phyloP scores from a whole-genome alignment of 192 early-diverging fungal species.

The Thoreauomyces humboldtii region DNA sequence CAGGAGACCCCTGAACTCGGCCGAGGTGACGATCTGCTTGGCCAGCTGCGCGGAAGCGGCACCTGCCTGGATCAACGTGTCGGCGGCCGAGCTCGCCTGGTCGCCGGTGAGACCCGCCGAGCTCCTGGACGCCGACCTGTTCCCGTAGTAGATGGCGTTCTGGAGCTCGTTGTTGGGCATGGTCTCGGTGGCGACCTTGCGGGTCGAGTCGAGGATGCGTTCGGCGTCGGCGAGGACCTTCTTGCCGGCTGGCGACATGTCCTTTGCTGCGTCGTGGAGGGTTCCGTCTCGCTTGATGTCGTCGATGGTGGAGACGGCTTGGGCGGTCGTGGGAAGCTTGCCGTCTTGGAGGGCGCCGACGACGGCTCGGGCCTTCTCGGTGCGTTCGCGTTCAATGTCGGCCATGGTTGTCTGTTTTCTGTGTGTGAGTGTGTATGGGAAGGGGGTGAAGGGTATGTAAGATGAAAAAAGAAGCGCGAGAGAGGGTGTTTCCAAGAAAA shows the following conservation, averaged over 20 bases:
- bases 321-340: slow-evolving; percentile 43
- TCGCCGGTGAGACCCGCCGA: neutral
- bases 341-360: slow-evolving; percentile 38
- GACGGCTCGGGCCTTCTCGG: slow-evolving; percentile 21
- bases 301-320: slow-evolving; percentile 36
- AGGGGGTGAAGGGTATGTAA: no score
- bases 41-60: slow-evolving; percentile 41
- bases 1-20: slow-evolving; percentile 47
- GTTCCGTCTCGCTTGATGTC: slow-evolving; percentile 32
- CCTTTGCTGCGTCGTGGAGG: slow-evolving; percentile 24
- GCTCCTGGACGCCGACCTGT: slow-evolving; percentile 1
- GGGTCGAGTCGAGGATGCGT: slow-evolving; percentile 34
- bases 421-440: no score
- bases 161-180: slow-evolving; percentile 50
- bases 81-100: slow-evolving; percentile 17
- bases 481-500: no score
- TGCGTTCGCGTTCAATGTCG: slow-evolving; percentile 27
- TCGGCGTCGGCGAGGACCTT: slow-evolving; percentile 41
- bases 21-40: slow-evolving; percentile 41
- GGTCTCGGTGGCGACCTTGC: slow-evolving; percentile 40
- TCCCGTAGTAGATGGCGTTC: slow-evolving; percentile 31
- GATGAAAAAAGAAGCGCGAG: no score
- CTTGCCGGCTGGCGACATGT: slow-evolving; percentile 46
- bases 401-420: no score
- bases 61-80: slow-evolving; percentile 32